phyloP scores from a whole-genome alignment of 2,329 filamentous ascomycete genomes.

The Xylariaceae sp. region DNA sequence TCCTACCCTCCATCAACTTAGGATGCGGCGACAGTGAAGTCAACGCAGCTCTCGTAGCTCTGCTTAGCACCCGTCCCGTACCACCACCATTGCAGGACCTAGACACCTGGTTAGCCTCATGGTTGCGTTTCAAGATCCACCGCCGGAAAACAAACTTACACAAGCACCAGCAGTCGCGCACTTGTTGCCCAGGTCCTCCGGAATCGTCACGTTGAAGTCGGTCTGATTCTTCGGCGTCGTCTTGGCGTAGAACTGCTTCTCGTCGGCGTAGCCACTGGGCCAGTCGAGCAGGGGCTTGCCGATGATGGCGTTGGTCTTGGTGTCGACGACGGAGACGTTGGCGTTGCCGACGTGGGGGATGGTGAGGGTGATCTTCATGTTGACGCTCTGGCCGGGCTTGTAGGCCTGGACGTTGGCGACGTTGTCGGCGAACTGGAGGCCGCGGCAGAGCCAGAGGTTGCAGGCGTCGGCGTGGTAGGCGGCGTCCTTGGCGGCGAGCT shows the following conservation, averaged over 20 bases:
- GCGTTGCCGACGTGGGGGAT: constrained; percentile 43
- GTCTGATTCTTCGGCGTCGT: constrained; percentile 23
- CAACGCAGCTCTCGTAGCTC: constrained; percentile 26
- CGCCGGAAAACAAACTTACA: constrained; percentile 17
- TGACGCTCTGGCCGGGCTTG: constrained; percentile 37
- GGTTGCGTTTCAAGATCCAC: not conserved
- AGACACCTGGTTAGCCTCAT: constrained; percentile 1
- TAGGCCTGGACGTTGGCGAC: constrained; percentile 31
- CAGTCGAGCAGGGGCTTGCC: constrained; percentile 27
- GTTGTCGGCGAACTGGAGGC: constrained; percentile 37
- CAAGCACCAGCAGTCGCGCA: constrained; percentile 24
- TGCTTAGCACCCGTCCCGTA: constrained; percentile 25
- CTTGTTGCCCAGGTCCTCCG: constrained; percentile 16
- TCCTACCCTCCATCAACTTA: not conserved
- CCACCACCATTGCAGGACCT: constrained; percentile 30
- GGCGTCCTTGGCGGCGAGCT: constrained; percentile 23
- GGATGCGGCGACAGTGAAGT: constrained; percentile 21
- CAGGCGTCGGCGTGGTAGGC: constrained; percentile 21
- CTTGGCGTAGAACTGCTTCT: constrained; percentile 23
- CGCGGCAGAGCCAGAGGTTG: constrained; percentile 37
- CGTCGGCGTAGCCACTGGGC: constrained; percentile 25
- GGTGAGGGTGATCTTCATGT: constrained; percentile 38
- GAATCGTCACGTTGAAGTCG: constrained; percentile 26
- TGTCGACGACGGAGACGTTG: constrained; percentile 46
- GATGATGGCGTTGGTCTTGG: constrained; percentile 35